Percentiles rank a stretch among this genome's conserved stretches.
These are phyloP conservation scores for Barbatosphaeria neglecta DNA, from an alignment of 495 filamentous ascomycete genomes.

Conservation along the genomic window DNA sequence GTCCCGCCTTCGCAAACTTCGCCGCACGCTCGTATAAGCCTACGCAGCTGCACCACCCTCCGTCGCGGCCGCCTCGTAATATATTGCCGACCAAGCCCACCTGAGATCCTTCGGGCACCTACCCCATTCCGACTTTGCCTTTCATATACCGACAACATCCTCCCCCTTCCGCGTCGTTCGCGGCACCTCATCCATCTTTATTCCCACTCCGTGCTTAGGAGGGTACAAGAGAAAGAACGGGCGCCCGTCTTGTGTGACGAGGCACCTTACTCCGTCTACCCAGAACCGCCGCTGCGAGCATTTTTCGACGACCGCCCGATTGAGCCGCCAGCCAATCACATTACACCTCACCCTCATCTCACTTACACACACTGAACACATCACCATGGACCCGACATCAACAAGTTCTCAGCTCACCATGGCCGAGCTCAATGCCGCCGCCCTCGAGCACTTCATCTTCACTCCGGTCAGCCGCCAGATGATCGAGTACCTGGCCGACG, in stretches of 20 bases:
- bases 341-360: constrained; percentile 8
- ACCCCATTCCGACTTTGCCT: neutral
- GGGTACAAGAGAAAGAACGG: neutral
- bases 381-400: constrained; percentile 25
- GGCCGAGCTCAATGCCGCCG: constrained; percentile 56
- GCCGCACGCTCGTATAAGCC: neutral
- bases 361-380: constrained; percentile 8
- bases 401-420: constrained; percentile 17
- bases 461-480: constrained; percentile 70
- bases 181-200: neutral
- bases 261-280: no score
- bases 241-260: no score
- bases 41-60: neutral
- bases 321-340: no score
- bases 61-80: neutral
- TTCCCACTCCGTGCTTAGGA: no score
- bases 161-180: neutral
- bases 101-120: neutral
- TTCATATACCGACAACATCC: constrained; percentile 1
- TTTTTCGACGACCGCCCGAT: no score
- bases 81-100: neutral
- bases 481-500: constrained; percentile 73
- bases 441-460: constrained; percentile 82
- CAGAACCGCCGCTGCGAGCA: no score
- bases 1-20: neutral